Base-by-base conservation (phyloP, 2,329 filamentous ascomycete species). In the Colletotrichum tropicale region DNA sequence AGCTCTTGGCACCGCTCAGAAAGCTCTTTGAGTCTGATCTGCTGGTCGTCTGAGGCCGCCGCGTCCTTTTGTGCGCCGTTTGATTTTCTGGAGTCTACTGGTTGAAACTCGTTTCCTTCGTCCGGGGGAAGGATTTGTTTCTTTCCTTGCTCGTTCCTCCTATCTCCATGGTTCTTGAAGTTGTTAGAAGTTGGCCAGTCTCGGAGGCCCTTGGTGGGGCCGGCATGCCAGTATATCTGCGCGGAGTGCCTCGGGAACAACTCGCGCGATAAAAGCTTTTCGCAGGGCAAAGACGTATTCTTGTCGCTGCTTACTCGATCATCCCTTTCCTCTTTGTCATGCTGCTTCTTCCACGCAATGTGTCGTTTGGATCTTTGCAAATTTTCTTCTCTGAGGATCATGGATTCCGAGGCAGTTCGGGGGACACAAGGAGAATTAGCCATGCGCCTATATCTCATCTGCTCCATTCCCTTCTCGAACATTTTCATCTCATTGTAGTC, bases 381-480 rank as follows among this genome's bases (percentile, higher is more conserved):
- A 52, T 52, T 21, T 13, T 52, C 43, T 52, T 52, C 6, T 52
- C n/a, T 52, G 6, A 52, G 43, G 12, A 52, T 24, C 10, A 10
- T 24, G 43, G 7, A 52, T 52, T 52, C 43, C 43, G 3, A 52
- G 12, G 43, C 43, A 52, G 12, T 79, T 34, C 48, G 80, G 12
- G 86, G 86, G 8, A 86, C 74, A 64, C 83, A 84, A 1, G 85
- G 84, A 1, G 85, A 87, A 15, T 82, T 81, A 61, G 82, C 80
- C 3, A 82, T 81, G n/a, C 82, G 79, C 66, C 85, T 83, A 64
- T 84, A 81, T 24, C 80, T 81, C 66, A 87, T 74, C 60, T 84
- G 84, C n/a, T 80, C 77, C 78, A 80, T 79, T 79, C 84, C 80
- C 76, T 81, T 86, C n/a, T 83, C 79, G 71, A 84, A 86, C 6